These are phyloP conservation scores for Didymella pinodella DNA, from an alignment of 2,329 filamentous ascomycete genomes.

Conservation along the genomic window DNA sequence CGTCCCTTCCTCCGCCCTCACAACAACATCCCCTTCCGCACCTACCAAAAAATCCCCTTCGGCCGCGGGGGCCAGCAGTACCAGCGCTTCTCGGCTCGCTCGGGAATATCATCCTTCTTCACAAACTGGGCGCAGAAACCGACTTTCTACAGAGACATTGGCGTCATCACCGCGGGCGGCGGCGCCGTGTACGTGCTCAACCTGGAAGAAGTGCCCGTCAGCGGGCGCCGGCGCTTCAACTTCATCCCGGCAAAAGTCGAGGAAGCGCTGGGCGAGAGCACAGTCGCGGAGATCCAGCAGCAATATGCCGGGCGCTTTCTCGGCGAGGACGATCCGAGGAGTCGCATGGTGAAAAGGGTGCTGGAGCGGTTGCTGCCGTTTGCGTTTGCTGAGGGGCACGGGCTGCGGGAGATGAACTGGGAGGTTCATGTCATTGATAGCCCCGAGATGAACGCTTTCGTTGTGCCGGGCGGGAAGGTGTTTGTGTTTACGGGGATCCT, in stretches of 20 bases:
- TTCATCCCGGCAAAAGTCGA: conserved; percentile 66
- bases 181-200: conserved; percentile 72
- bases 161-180: conserved; percentile 52
- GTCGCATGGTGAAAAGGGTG: conserved; percentile 66
- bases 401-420: conserved; percentile 62
- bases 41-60: conserved; percentile 38
- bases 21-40: conserved; percentile 25
- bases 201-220: conserved; percentile 75
- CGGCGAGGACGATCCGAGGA: conserved; percentile 65
- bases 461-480: conserved; percentile 79
- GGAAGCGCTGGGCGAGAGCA: conserved; percentile 59
- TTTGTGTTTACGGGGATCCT: conserved; percentile 80
- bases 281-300: conserved; percentile 66
- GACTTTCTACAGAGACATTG: conserved; percentile 58
- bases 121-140: conserved; percentile 54
- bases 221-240: conserved; percentile 77
- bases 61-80: conserved; percentile 36
- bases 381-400: conserved; percentile 57
- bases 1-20: conserved; percentile 9
- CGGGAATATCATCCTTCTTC: conserved; percentile 36
- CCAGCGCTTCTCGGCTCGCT: conserved; percentile 38
- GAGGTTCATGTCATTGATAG: conserved; percentile 79
- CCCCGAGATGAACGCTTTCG: conserved; percentile 74
- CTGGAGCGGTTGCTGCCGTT: conserved; percentile 72
- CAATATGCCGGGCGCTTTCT: conserved; percentile 64